Evolutionary conservation across 495 filamentous ascomycete genomes (phyloP), one percentile per base, ranked within the genome.

Genomic region (Penicillium mononematosum): DNA sequence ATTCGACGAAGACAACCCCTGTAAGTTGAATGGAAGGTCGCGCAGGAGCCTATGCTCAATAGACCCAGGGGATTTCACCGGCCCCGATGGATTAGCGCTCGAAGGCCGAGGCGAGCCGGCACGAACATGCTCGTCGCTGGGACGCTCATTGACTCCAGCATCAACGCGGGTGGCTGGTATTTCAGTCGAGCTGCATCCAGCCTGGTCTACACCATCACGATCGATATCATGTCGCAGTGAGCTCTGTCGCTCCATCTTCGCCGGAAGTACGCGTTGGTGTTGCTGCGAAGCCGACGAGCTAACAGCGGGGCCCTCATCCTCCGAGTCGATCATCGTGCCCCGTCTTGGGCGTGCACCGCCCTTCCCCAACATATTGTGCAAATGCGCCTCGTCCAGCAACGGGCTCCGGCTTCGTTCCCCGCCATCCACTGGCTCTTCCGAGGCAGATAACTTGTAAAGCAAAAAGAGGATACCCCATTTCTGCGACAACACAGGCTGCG

Each of bases 401-500:
- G 76, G 76, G 52, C 75, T 78, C 31, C 75, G 65, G 51, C 68
- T 72, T 16, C 69, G 55, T 36, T 63, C 70, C 14, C 62, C 71
- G 5, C 62, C 68, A 17, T 73, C 71, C 7, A 57, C 64, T 9
- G 50, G 12, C 6, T 72, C 70, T 17, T 74, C 68, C 27, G 86
- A 85, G 58, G 85, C 83, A 46, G 88, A 85, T 42, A 98, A 79
- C 61, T 88, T 87, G 65, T 91, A 88, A 20, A 99, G 84, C 43
- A 99, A 81, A 67, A 93, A 91, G 6, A 99, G 78, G 60, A 97
- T 96, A 3, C 88, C 91, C 91, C 93, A 97, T 83, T 98, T 99
- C 70, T 96, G 88, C 62, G 86, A 87, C 31, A 99, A 78, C 2
- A 98, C 92, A 4, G 93, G 92, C 61, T 95, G 87, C 25, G 91